Evolutionary conservation across 352 stramenopile species (phyloP), one percentile per base, ranked within the genome.

Genomic region (Pilasporangium apinafurcum): DNA sequence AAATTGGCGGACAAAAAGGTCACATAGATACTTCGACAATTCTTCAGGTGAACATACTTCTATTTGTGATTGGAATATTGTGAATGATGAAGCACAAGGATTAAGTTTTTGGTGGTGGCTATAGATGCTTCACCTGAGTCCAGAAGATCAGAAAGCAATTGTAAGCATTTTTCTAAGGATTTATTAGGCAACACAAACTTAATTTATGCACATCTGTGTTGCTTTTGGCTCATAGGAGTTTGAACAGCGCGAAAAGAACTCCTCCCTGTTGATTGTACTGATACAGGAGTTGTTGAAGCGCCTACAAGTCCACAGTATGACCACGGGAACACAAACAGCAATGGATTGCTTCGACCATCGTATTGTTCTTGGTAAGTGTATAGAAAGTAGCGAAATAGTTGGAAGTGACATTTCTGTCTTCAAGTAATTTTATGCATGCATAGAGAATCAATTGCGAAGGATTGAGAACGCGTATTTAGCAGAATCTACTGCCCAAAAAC

Each of bases 261-360:
- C 46, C 0, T 41, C 65, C 7, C 38, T 63, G 40, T 12, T 65
- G 14, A 55, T 70, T 33, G 56, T 66, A 42, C 33, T 88, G n/a
- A 10, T 71, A 20, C 53, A 51, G 12, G 60, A 86, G 25, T 45
- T 83, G 2, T 44, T 62, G 29, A 48, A 48, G 2, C 53, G 58
- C 18, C 39, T 70, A 33, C 41, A 61, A 0, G 49, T 79, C 24
- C 36, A 52, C 17, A 79, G 59, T 0, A 73, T 69, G 55, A 54
- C 70, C n/a, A 63, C 55, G 3, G 49, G 42, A 4, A 80, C 68
- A 0, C 77, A 89, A 33, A 89, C 77, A 12, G 53, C 53, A 5
- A 66, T 85, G 48, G 73, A 89, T 59, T 83, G 61, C 44, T 56
- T 71, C 28, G 77, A 89, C 28, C 73, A 86, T 48, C 68, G 77